Conservation (phyloP, 306 rosid genomes). For the Quercus gilva region DNA sequence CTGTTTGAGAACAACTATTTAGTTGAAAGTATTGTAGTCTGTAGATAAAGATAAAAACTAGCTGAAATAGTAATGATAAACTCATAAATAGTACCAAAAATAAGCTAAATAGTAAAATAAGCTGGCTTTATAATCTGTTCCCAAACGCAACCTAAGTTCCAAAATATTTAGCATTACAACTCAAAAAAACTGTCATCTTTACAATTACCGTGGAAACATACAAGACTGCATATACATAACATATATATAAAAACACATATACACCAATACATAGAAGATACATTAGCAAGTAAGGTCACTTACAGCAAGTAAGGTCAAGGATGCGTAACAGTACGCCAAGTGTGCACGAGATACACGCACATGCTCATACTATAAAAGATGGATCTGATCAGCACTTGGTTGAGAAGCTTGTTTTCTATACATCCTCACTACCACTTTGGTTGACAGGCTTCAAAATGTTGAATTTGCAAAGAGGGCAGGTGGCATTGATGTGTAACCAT, state of each 20-base stretch:
- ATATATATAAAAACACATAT: conserved; percentile 4
- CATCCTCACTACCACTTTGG: conserved; percentile 33
- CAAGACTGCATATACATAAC: not conserved
- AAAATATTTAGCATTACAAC: not conserved
- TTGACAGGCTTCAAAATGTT: conserved; percentile 49
- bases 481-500: conserved; percentile 77
- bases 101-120: too few species aligned
- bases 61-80: accelerated
- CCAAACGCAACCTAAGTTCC: not conserved
- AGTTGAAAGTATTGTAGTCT: too few species aligned
- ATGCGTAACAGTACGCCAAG: not conserved
- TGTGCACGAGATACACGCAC: not conserved
- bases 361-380: not conserved
- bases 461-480: conserved; percentile 92
- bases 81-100: too few species aligned
- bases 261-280: not conserved
- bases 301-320: conserved; percentile 1
- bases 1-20: too few species aligned
- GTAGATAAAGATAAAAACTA: too few species aligned
- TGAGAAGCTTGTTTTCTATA: not conserved
- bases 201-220: conserved; percentile 15
- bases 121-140: too few species aligned
- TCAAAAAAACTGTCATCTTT: not conserved
- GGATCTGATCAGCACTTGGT: not conserved
- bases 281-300: not conserved